Evolutionary conservation across 2,329 filamentous ascomycete species (phyloP), one percentile per base, ranked within the genome.

Genomic region (Pseudopyricularia javanii): DNA sequence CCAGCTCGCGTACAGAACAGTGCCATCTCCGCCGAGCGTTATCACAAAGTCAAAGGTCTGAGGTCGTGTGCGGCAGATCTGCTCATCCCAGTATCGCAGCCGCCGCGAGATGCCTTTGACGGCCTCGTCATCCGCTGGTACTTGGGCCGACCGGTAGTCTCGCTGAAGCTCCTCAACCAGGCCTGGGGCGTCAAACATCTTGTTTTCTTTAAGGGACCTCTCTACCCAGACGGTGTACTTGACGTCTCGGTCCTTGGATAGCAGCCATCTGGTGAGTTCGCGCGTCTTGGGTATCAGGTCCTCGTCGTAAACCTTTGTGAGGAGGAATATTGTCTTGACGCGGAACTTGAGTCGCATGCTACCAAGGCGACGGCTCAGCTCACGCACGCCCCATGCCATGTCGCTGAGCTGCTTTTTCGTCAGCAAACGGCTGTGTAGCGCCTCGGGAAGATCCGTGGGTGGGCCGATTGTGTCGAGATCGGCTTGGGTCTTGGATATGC

Each of bases 331-430:
- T 53, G 80, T 86, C 64, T 81, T 82, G 58, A 95, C 88, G 52
- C 85, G 84, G 58, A 95, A 81, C 65, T 85, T 87, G 56, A 98
- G 74, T 54, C 85, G 81, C 65, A 97, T 83, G 66, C 83, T 90
- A 51, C 88, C 87, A 55, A 97, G 71, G 55, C 88, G 85, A 63
- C 95, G 86, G 30, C 88, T 91, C 54, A 98, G 73, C 68, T 96
- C 89, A 49, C 93, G 78, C 54, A 97, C 93, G 26, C 91, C 91
- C 82, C 91, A 91, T 0, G 91, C 91, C 91, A 98, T 97, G 61
- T 97, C 93, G 14, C 86, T 90, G 43, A 98, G 75, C 68, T 98
- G 89, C 66, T 88, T 90, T 72, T 97, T 97, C 1, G 91, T 96
- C 59, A 97, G 75, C 50, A 96, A 79, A n/a, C 91, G 79, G 55